A percentile compares a stretch with the other conserved stretches of the same genome.
These are phyloP conservation scores for Starmera stellimalicola DNA, from an alignment of 1,139 yeast genomes.

Conservation along the genomic window DNA sequence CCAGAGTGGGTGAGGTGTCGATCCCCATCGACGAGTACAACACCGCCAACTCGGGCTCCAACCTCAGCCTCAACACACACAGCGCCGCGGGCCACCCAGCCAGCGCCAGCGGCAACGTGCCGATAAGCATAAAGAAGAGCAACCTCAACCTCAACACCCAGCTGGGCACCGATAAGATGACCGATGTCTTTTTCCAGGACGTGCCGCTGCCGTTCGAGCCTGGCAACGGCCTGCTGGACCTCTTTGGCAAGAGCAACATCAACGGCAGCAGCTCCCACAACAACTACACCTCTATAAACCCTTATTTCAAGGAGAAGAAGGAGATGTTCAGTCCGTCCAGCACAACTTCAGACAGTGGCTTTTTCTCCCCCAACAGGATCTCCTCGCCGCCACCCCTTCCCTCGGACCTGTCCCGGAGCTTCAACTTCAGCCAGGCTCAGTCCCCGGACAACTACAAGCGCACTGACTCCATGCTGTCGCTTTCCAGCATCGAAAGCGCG, in stretches of 20 bases:
- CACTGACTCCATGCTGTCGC: conserved; percentile 2
- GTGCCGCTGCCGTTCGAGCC: conserved; percentile 24
- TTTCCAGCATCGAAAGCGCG: conserved; percentile 2
- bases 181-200: conserved; percentile 21
- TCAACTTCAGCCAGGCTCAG: no score
- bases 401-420: no score
- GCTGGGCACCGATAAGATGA: conserved; percentile 18
- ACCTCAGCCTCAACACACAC: not conserved
- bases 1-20: conserved; percentile 34
- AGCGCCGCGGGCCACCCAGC: not conserved
- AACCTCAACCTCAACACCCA: not conserved
- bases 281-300: conserved; percentile 2
- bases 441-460: not conserved
- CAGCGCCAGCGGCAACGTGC: not conserved
- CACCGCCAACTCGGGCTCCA: not conserved
- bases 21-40: conserved; percentile 34
- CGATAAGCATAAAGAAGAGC: not conserved
- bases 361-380: not conserved
- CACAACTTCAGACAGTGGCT: not conserved
- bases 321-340: not conserved
- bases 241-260: conserved; percentile 18
- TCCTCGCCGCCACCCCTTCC: not conserved
- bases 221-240: conserved; percentile 32
- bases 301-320: conserved; percentile 2
- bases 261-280: conserved; percentile 1